phyloP scores from a whole-genome alignment of 2,329 filamentous ascomycete species.

The Periconia digitata region DNA sequence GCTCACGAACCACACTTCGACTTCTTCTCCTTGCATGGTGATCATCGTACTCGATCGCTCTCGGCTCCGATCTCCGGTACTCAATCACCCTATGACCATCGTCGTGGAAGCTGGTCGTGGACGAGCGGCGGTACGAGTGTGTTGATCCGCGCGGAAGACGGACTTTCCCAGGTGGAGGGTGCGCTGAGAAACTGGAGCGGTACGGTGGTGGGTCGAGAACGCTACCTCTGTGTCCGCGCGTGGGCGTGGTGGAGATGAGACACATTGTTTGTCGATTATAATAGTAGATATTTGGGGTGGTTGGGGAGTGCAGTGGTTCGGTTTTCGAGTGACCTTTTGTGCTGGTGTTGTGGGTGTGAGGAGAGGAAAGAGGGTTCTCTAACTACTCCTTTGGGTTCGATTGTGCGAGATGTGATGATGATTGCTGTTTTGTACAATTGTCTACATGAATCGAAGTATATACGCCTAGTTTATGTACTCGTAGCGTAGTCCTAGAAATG shows the following conservation, averaged over 20 bases:
- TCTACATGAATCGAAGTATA: no score
- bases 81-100: slow-evolving; percentile 19
- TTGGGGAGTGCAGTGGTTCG: no score
- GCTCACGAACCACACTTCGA: slow-evolving; percentile 21
- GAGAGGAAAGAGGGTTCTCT: no score
- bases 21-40: slow-evolving; percentile 27
- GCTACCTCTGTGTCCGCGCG: slow-evolving; percentile 18
- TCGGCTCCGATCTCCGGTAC: slow-evolving; percentile 18
- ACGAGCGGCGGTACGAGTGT: slow-evolving; percentile 25
- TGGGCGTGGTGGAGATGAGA: slow-evolving; percentile 34
- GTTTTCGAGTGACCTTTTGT: no score
- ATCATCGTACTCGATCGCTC: slow-evolving; percentile 32
- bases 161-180: slow-evolving; percentile 35
- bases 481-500: no score
- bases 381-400: no score
- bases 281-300: no score
- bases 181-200: slow-evolving; percentile 34
- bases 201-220: slow-evolving; percentile 36
- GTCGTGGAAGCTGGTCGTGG: slow-evolving; percentile 20
- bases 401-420: no score
- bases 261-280: slow-evolving; percentile 38
- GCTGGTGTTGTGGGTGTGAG: no score
- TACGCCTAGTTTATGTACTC: no score
- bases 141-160: slow-evolving; percentile 31
- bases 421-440: no score